A percentile compares a stretch with the other conserved stretches of the same genome.
Evolutionary conservation across 1,284 basidiomycete genomes (phyloP).

Genomic region (Apiotrichum gracile): DNA sequence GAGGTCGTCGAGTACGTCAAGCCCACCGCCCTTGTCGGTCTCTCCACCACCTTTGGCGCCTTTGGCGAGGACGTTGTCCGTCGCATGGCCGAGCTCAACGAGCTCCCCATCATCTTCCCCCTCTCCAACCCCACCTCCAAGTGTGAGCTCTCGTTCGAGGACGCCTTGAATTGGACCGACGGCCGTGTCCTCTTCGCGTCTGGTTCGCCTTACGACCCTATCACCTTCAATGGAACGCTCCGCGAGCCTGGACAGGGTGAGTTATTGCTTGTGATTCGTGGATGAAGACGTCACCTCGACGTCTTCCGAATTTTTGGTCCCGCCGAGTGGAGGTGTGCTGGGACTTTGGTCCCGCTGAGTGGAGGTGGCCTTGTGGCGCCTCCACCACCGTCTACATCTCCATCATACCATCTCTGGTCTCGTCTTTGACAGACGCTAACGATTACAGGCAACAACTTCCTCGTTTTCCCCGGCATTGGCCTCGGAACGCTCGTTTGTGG

Average conservation of each 20-base stretch:
- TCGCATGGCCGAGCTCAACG: conserved; percentile 76
- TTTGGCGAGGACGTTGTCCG: conserved; percentile 72
- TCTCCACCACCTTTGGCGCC: conserved; percentile 79
- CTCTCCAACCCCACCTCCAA: conserved; percentile 87
- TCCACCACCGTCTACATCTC: neutral
- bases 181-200: conserved; percentile 72
- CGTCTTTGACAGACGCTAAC: conserved; percentile 46
- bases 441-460: conserved; percentile 36
- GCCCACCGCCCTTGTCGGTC: conserved; percentile 85
- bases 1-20: conserved; percentile 80
- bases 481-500: conserved; percentile 66
- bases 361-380: neutral
- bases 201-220: conserved; percentile 75
- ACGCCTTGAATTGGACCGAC: conserved; percentile 66
- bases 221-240: conserved; percentile 56
- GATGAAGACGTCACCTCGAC: no score
- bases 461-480: conserved; percentile 59
- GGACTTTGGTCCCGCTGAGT: neutral
- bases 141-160: conserved; percentile 67
- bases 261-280: neutral
- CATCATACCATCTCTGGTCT: neutral
- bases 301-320: no score
- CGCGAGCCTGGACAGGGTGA: conserved; percentile 78
- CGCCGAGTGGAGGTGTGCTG: no score
- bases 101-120: conserved; percentile 81